Evolutionary conservation across 2,329 filamentous ascomycete genomes (phyloP), one percentile per base, ranked within the genome.

Genomic region (Alternaria gaisen): DNA sequence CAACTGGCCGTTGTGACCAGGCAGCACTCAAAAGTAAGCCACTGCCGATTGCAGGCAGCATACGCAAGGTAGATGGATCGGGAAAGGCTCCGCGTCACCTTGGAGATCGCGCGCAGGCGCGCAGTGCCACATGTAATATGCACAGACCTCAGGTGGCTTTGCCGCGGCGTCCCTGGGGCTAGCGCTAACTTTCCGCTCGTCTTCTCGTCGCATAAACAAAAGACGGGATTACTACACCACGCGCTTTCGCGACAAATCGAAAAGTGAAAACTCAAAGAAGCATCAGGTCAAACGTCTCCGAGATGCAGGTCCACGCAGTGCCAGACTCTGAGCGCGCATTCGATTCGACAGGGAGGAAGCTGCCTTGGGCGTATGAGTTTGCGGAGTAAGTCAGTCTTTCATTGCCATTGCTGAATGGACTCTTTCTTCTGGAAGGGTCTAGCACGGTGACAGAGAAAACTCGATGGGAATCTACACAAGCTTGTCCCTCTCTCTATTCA

Each of bases 291-390:
- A 26, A 11, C 53, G 9, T n/a, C 40, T 14, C 18, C 26, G 80
- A 79, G 57, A 89, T 89, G 85, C 87, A 90, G 77, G 87, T 90
- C 53, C 87, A 90, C 76, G 86, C 86, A 32, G 87, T 90, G 11
- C 87, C 87, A 34, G 85, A 86, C 55, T 83, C 86, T 67, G 88
- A 90, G 76, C 85, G 87, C 70, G 86, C 86, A 32, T 81, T 83
- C 70, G 86, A 89, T 71, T 83, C 84, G 54, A 83, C 84, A 50
- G 87, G 87, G 51, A 84, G 86, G 68, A 80, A 82, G 55, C 73
- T 90, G 51, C 87, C 88, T n/a, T 90, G 86, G 87, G 87, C 82
- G 16, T 87, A 87, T 74, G 84, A 88, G 65, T 87, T 84, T 71
- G 85, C 85, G 75, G 85, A 88, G 86, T 88, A 77, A 80, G 85